Evolutionary conservation across 2,329 filamentous ascomycete species (phyloP).

Genomic region (Apiospora kogelbergensis): DNA sequence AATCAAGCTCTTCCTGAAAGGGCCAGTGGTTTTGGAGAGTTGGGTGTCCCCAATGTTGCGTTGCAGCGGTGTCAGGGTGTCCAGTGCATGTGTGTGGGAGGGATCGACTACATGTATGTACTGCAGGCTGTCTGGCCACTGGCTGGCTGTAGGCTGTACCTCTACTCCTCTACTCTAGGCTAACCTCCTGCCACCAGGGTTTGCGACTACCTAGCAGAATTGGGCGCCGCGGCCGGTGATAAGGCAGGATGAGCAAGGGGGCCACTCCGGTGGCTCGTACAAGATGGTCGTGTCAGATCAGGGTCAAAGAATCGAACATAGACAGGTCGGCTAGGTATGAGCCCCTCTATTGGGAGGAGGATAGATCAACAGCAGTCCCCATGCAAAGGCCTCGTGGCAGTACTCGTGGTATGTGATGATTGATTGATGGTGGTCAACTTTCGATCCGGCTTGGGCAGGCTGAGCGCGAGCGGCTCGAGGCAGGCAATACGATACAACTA

Average conservation of each 20-base stretch:
- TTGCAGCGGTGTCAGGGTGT: slow-evolving; percentile 5
- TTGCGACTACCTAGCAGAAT: not conserved
- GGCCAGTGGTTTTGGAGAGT: slow-evolving; percentile 1
- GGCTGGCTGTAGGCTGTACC: no score
- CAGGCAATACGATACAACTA: not conserved
- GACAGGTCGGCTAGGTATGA: not conserved
- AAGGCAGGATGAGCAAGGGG: slow-evolving; percentile 5
- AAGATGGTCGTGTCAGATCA: slow-evolving; percentile 3
- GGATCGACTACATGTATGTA: slow-evolving; percentile 2
- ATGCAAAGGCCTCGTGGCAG: not conserved
- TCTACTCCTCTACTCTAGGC: not conserved
- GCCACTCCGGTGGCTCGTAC: not conserved
- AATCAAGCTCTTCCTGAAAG: not conserved
- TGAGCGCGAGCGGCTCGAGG: not conserved
- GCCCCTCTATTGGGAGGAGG: not conserved
- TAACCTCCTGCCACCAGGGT: not conserved
- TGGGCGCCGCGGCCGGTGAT: slow-evolving; percentile 1
- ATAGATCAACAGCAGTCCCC: not conserved
- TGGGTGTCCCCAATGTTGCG: slow-evolving; percentile 6
- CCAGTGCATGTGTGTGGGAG: not conserved
- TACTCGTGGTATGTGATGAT: not conserved
- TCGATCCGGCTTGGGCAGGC: not conserved
- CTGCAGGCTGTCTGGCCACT: not conserved
- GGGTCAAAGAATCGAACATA: not conserved
- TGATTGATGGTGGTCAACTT: not conserved